phyloP scores from a whole-genome alignment of 768 basidiomycete species.

The Boletales sp. region DNA sequence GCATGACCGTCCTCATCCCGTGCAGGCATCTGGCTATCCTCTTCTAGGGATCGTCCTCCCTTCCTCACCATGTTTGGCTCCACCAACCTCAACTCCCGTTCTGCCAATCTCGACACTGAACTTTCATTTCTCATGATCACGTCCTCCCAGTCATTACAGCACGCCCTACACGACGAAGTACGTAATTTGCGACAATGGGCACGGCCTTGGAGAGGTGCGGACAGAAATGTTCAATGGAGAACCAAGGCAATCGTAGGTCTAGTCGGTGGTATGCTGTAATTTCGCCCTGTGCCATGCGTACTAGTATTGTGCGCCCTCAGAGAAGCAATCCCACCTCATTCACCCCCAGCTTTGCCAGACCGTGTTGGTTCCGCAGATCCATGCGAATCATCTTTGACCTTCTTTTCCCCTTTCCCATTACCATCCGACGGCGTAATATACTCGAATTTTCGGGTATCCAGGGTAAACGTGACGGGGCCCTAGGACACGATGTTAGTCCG shows the following conservation, averaged over 20 bases:
- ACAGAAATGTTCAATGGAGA: slow-evolving; percentile 56
- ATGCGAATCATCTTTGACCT: slow-evolving; percentile 1
- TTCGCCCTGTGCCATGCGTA: neutral
- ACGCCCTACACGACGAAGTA: slow-evolving; percentile 52
- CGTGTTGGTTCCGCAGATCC: slow-evolving; percentile 4
- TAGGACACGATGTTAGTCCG: slow-evolving; percentile 25
- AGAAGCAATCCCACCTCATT: slow-evolving; percentile 2
- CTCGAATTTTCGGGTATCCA: slow-evolving; percentile 79
- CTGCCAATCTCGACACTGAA: slow-evolving; percentile 87
- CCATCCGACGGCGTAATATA: slow-evolving; percentile 39
- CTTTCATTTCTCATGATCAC: slow-evolving; percentile 83
- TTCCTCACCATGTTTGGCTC: slow-evolving; percentile 86
- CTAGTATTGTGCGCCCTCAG: neutral
- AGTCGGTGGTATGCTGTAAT: slow-evolving; percentile 67
- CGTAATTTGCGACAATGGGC: slow-evolving; percentile 47
- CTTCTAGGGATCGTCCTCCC: slow-evolving; percentile 47
- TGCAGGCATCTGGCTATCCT: slow-evolving; percentile 83
- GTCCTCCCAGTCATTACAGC: slow-evolving; percentile 49
- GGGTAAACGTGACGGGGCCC: slow-evolving; percentile 84
- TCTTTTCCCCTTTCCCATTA: slow-evolving; percentile 9
- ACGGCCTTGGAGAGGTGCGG: slow-evolving; percentile 55
- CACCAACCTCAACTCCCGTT: slow-evolving; percentile 91
- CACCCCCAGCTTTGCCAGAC: neutral
- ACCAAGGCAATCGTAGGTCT: slow-evolving; percentile 62
- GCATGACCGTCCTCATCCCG: neutral